These are phyloP conservation scores for Hymenoscyphus occultus DNA, from an alignment of 2,329 filamentous ascomycete genomes.

Conservation along the genomic window DNA sequence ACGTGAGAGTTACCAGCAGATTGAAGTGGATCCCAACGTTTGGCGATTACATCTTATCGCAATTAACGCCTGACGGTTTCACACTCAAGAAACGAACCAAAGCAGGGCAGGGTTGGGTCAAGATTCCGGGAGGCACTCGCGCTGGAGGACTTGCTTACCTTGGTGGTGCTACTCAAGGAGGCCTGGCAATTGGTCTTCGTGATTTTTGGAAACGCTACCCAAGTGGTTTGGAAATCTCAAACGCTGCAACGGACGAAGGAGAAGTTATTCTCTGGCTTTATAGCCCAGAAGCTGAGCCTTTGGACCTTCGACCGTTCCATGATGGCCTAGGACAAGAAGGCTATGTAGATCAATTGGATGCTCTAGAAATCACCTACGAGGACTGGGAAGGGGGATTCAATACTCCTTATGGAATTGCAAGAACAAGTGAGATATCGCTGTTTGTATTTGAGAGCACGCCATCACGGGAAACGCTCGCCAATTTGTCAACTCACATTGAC, in stretches of 20 bases:
- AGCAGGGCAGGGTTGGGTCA: conserved; percentile 54
- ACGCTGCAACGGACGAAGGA: conserved; percentile 48
- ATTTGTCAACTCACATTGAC: conserved; percentile 45
- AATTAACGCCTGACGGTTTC: conserved; percentile 59
- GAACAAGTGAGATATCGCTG: conserved; percentile 56
- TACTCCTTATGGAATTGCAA: conserved; percentile 55
- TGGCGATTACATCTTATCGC: conserved; percentile 55
- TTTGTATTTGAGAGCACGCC: conserved; percentile 53
- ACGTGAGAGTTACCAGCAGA: conserved; percentile 43
- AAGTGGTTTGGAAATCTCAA: conserved; percentile 53
- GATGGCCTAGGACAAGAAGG: conserved; percentile 54
- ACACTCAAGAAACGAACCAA: conserved; percentile 59
- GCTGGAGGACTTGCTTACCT: conserved; percentile 57
- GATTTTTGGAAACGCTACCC: conserved; percentile 65
- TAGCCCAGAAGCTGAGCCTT: conserved; percentile 51
- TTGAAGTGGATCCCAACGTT: conserved; percentile 57
- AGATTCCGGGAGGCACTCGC: conserved; percentile 54
- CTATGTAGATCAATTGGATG: conserved; percentile 57
- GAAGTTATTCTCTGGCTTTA: conserved; percentile 60
- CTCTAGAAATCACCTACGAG: conserved; percentile 61
- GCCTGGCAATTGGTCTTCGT: conserved; percentile 54
- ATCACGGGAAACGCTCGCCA: conserved; percentile 44
- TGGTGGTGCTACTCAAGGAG: conserved; percentile 54
- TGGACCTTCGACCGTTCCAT: conserved; percentile 57
- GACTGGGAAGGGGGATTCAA: conserved; percentile 56